phyloP scores from a whole-genome alignment of 768 basidiomycete genomes.

The Kwoniella sp. region DNA sequence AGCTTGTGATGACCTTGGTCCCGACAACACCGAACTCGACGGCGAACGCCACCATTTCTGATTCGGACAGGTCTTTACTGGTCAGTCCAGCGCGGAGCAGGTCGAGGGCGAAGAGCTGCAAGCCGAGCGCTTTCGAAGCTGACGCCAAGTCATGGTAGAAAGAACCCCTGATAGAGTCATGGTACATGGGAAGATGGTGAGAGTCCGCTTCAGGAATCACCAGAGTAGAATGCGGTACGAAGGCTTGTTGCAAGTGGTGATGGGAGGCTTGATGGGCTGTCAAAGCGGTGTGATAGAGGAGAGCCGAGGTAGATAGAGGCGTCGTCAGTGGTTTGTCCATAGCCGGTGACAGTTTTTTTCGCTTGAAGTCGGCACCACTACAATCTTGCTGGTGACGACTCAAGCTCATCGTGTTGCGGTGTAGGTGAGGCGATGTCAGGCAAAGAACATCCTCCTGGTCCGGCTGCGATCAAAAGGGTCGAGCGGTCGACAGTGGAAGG shows the following conservation, averaged over 20 bases:
- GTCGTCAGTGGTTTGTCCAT: too few species aligned
- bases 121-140: slow-evolving; percentile 13
- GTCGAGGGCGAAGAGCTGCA: slow-evolving; percentile 30
- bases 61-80: slow-evolving; percentile 19
- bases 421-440: too few species aligned
- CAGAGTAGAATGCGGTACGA: slow-evolving; percentile 21
- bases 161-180: not conserved
- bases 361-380: too few species aligned
- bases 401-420: too few species aligned
- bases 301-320: not conserved
- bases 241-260: slow-evolving; percentile 30
- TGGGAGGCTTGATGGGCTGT: slow-evolving; percentile 27
- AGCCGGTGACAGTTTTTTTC: too few species aligned
- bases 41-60: slow-evolving; percentile 30
- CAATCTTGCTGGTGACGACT: too few species aligned
- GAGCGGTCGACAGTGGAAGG: too few species aligned
- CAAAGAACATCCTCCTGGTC: too few species aligned
- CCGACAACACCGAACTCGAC: slow-evolving; percentile 28
- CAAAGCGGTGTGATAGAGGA: slow-evolving; percentile 31
- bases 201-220: not conserved
- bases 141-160: slow-evolving; percentile 21
- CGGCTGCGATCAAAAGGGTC: too few species aligned
- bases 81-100: slow-evolving; percentile 25
- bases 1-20: slow-evolving; percentile 16
- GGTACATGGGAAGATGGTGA: not conserved